Percentiles rank a stretch among this genome's conserved stretches.
Conservation (phyloP, 2,329 filamentous ascomycete species). For the Verticillium dahliae region DNA sequence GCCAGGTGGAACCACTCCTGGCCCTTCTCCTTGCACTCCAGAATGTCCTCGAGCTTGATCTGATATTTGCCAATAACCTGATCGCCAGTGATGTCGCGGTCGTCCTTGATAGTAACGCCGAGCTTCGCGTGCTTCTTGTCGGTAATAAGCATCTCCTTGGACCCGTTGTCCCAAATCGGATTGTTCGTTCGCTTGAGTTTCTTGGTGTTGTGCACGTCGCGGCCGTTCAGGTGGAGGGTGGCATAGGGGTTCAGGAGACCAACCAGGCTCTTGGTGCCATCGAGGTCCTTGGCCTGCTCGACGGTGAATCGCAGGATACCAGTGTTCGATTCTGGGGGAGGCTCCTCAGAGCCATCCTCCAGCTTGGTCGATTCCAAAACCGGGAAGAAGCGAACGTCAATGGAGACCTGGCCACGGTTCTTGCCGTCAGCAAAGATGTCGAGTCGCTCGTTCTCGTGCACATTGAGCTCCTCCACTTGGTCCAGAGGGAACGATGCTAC, state of each 20-base stretch:
- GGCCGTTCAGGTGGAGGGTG: slow-evolving; percentile 80
- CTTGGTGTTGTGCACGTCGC: slow-evolving; percentile 81
- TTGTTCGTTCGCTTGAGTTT: slow-evolving; percentile 96
- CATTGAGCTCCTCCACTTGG: slow-evolving; percentile 66
- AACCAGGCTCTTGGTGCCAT: slow-evolving; percentile 85
- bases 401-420: slow-evolving; percentile 69
- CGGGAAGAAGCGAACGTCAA: slow-evolving; percentile 91
- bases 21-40: slow-evolving; percentile 84
- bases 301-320: slow-evolving; percentile 91
- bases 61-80: slow-evolving; percentile 87
- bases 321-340: slow-evolving; percentile 77
- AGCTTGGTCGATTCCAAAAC: slow-evolving; percentile 68
- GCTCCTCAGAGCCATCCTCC: slow-evolving; percentile 70
- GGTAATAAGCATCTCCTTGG: slow-evolving; percentile 91
- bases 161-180: slow-evolving; percentile 89
- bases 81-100: slow-evolving; percentile 77
- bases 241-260: slow-evolving; percentile 90
- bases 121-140: slow-evolving; percentile 87
- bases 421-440: slow-evolving; percentile 83
- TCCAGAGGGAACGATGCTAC: slow-evolving; percentile 81
- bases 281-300: slow-evolving; percentile 93
- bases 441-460: slow-evolving; percentile 77
- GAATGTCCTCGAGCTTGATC: slow-evolving; percentile 89
- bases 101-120: slow-evolving; percentile 90
- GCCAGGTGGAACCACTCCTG: slow-evolving; percentile 94